These are phyloP conservation scores for Yueomyces sp. DNA, from an alignment of 1,139 yeast genomes.

Conservation along the genomic window DNA sequence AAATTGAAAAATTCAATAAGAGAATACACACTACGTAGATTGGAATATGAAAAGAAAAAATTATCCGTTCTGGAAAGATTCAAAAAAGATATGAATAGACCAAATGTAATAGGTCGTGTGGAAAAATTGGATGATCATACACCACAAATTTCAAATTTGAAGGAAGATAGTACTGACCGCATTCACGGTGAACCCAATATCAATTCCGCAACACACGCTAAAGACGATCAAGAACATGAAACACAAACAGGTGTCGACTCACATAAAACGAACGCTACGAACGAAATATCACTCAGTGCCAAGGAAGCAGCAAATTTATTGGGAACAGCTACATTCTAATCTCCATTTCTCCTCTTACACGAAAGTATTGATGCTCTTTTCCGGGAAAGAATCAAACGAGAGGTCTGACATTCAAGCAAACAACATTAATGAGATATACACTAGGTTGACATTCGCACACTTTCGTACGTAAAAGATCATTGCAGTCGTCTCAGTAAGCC, in stretches of 20 bases:
- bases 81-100: conserved; percentile 56
- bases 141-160: conserved; percentile 14
- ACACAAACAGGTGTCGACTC: not conserved
- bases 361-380: conserved; percentile 7
- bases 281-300: conserved; percentile 45
- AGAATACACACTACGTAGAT: conserved; percentile 53
- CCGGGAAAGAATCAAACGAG: too few species aligned
- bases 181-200: conserved; percentile 9
- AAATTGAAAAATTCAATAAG: conserved; percentile 45
- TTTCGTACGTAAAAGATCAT: too few species aligned
- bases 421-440: too few species aligned
- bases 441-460: too few species aligned
- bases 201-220: conserved; percentile 1
- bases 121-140: conserved; percentile 32
- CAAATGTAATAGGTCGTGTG: conserved; percentile 4
- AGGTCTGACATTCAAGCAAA: too few species aligned
- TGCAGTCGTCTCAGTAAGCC: too few species aligned
- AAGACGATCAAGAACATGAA: not conserved
- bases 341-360: conserved; percentile 2
- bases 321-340: conserved; percentile 64
- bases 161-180: conserved; percentile 5
- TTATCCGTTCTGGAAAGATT: conserved; percentile 65
- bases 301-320: conserved; percentile 68
- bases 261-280: not conserved
- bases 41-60: conserved; percentile 78